Conservation (phyloP, 345 rosid genomes). For the Brassica rapa region DNA sequence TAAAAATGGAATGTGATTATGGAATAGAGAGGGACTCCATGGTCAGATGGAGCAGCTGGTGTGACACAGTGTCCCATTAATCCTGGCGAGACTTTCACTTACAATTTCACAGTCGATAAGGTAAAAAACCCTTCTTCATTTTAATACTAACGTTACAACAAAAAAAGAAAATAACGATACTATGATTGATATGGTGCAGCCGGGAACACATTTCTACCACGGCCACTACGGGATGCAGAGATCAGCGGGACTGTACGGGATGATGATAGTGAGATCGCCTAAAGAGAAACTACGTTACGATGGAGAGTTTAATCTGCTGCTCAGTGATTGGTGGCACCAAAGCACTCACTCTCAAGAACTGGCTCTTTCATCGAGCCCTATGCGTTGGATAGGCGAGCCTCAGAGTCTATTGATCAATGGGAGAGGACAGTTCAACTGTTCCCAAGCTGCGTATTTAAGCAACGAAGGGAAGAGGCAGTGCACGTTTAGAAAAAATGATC, state of each 20-base stretch:
- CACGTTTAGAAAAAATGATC: conserved; percentile 50
- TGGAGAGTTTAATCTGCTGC: conserved; percentile 55
- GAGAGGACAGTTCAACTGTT: conserved; percentile 80
- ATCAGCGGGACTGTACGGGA: conserved; percentile 74
- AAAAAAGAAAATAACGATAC: not conserved
- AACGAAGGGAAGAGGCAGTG: conserved; percentile 37
- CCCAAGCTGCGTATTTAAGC: conserved; percentile 48
- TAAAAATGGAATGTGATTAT: not conserved
- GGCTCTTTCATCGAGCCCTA: conserved; percentile 60
- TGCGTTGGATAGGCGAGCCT: conserved; percentile 83
- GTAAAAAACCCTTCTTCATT: conserved; percentile 28
- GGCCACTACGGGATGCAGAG: conserved; percentile 93
- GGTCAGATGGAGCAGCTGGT: conserved; percentile 90
- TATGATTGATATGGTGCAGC: conserved; percentile 40
- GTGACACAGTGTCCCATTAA: conserved; percentile 72
- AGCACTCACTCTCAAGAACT: conserved; percentile 60
- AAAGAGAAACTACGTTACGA: conserved; percentile 62
- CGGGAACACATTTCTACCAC: conserved; percentile 84
- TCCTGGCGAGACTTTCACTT: conserved; percentile 81
- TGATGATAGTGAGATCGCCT: conserved; percentile 60
- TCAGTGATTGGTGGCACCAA: conserved; percentile 91
- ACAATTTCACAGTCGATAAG: conserved; percentile 72
- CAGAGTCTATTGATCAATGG: conserved; percentile 65
- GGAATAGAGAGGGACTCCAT: conserved; percentile 59
- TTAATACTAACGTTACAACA: not conserved